Percentiles rank a stretch among this genome's conserved stretches.
These are phyloP conservation scores for Magnusiomyces paraingens DNA, from an alignment of 1,139 yeast genomes.

Conservation along the genomic window DNA sequence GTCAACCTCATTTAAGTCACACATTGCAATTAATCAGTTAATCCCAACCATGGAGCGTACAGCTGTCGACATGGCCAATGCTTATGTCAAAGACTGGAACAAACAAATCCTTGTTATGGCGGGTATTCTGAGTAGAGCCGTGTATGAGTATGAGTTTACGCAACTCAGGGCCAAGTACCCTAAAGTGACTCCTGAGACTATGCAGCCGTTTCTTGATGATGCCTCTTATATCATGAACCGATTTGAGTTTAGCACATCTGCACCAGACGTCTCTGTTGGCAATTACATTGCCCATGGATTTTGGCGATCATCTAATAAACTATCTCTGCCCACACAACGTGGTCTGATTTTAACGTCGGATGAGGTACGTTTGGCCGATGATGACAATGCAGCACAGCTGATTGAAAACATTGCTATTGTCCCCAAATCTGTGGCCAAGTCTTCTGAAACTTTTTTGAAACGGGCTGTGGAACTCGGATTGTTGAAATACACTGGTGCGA, in stretches of 20 bases:
- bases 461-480: slow-evolving; percentile 25
- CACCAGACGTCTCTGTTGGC: slow-evolving; percentile 36
- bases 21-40: slow-evolving; percentile 36
- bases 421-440: slow-evolving; percentile 23
- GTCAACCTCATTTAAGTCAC: slow-evolving; percentile 36
- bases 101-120: slow-evolving; percentile 36
- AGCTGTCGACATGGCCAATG: slow-evolving; percentile 39
- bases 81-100: slow-evolving; percentile 39
- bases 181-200: not conserved
- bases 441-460: slow-evolving; percentile 27
- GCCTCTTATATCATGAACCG: slow-evolving; percentile 29
- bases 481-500: slow-evolving; percentile 23
- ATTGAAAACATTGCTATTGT: slow-evolving; percentile 30
- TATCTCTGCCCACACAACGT: slow-evolving; percentile 31
- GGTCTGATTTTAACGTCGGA: slow-evolving; percentile 31
- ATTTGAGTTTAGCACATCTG: slow-evolving; percentile 31
- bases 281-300: slow-evolving; percentile 33
- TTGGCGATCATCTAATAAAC: slow-evolving; percentile 28
- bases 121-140: slow-evolving; percentile 34
- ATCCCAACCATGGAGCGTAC: slow-evolving; percentile 42
- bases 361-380: slow-evolving; percentile 30
- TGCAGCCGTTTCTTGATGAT: slow-evolving; percentile 16
- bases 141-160: slow-evolving; percentile 35
- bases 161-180: slow-evolving; percentile 9
- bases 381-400: slow-evolving; percentile 22